These are phyloP conservation scores for Pichia sp. DNA, from an alignment of 1,139 yeast species.

Conservation along the genomic window DNA sequence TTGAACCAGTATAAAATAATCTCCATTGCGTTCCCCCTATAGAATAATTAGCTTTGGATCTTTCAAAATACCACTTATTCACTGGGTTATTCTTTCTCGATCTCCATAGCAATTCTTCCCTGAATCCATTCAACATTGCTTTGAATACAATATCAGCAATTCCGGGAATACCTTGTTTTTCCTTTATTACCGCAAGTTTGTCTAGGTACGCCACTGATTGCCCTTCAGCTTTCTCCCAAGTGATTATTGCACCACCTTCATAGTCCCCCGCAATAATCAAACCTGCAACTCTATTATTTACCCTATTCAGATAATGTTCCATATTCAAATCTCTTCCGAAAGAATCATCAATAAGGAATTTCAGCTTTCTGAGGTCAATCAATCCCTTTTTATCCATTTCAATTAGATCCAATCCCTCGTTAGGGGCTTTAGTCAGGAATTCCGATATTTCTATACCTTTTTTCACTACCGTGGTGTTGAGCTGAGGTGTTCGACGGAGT, in stretches of 20 bases:
- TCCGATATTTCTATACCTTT: constrained; percentile 65
- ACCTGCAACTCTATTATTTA: constrained; percentile 62
- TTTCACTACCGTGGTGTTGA: constrained; percentile 73
- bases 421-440: constrained; percentile 27
- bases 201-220: constrained; percentile 64
- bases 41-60: constrained; percentile 68
- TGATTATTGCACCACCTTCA: constrained; percentile 90
- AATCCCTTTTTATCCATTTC: constrained; percentile 40
- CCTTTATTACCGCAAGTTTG: constrained; percentile 82
- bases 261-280: constrained; percentile 86
- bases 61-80: constrained; percentile 94
- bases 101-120: constrained; percentile 80
- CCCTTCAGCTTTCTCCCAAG: constrained; percentile 36
- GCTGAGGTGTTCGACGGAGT: constrained; percentile 53
- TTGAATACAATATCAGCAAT: constrained; percentile 91
- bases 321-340: constrained; percentile 62
- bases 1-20: constrained; percentile 59
- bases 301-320: constrained; percentile 56
- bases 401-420: constrained; percentile 33
- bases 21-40: constrained; percentile 53
- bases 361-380: constrained; percentile 51
- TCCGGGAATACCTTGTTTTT: constrained; percentile 85
- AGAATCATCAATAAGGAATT: constrained; percentile 65
- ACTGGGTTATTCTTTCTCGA: constrained; percentile 83
- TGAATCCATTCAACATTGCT: constrained; percentile 60